Base-by-base conservation (phyloP, 108 stramenopile species). In the Pseudonitzschia multiseries region DNA sequence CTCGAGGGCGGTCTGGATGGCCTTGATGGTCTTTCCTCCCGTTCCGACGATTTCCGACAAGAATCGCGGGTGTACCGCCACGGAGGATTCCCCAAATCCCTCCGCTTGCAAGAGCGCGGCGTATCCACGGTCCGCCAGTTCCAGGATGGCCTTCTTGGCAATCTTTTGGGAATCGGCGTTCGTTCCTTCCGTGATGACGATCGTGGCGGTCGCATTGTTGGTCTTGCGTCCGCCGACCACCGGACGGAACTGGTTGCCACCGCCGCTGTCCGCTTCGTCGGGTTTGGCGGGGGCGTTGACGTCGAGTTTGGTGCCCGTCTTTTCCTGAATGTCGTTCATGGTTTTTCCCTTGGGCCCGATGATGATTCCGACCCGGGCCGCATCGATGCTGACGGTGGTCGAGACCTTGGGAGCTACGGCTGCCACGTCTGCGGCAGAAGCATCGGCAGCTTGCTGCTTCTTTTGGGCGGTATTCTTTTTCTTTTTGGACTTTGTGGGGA, bases 301-400 rank as follows among this genome's bases (percentile, higher is more conserved):
- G n/a, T 72, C 72, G 32, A 72, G 32, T 22, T 41, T 64, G 0
- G 31, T 33, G 9, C 65, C 72, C 20, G 72, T 72, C 36, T 57
- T 57, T 40, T 36, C 65, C 27, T 63, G 40, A 0, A 72, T 72
- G 20, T 61, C 44, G 22, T 63, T 51, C 72, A 72, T 64, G 0
- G 72, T 72, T 9, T 61, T n/a, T 21, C 72, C 72, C 46, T 72
- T 72, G 44, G 72, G 72, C 6, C 72, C 72, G 40, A 72, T 72
- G 22, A 72, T 64, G 63, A 72, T 72, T 14, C 72, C 72, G 18
- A 72, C 65, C 13, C 57, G 57, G 1, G 50, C 21, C 8, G 72
- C 62, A 57, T 64, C 64, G 40, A 72, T 66, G 13, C 62, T 59
- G 0, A 72, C 66, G 21, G 28, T 28, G 21, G n/a, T 31, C 46